These are phyloP conservation scores for Cinnamomum micranthum DNA, from an alignment of 164 flowering plant species.

Conservation along the genomic window DNA sequence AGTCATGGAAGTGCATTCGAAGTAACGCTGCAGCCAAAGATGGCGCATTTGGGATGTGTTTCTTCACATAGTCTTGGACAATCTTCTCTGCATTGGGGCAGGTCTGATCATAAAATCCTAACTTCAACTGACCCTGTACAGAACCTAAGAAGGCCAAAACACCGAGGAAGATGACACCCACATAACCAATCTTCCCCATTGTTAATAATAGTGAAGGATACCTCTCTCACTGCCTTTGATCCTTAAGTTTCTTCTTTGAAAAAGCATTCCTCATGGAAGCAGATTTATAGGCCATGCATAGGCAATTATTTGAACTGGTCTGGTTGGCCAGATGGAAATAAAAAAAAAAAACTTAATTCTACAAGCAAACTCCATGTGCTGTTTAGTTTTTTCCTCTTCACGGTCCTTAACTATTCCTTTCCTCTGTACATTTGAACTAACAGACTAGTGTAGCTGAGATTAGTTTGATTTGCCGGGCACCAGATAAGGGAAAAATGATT, in stretches of 20 bases:
- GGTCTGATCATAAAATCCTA: constrained; percentile 44
- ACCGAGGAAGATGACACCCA: constrained; percentile 19
- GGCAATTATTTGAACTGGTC: not conserved
- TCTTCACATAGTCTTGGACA: no score
- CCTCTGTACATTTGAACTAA: not conserved
- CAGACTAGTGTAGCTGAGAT: not conserved
- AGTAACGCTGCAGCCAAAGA: no score
- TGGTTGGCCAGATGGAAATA: not conserved
- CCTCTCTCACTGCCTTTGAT: not conserved
- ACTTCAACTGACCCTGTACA: constrained; percentile 39
- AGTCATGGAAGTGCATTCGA: no score
- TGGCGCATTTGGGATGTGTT: no score
- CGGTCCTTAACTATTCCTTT: not conserved
- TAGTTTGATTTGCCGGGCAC: not conserved
- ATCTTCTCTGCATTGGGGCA: no score
- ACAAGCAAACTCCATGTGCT: not conserved
- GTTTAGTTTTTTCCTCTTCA: not conserved
- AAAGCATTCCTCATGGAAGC: not conserved
- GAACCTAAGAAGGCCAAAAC: constrained; percentile 27
- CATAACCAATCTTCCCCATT: constrained; percentile 13
- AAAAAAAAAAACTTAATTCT: no score
- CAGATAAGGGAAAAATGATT: not conserved
- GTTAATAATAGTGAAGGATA: not conserved
- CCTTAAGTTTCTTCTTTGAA: not conserved
- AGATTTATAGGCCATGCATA: not conserved